Evolutionary conservation across 441 rosid genomes (phyloP), one percentile per base, ranked within the genome.

Genomic region (Omphalea diandra): DNA sequence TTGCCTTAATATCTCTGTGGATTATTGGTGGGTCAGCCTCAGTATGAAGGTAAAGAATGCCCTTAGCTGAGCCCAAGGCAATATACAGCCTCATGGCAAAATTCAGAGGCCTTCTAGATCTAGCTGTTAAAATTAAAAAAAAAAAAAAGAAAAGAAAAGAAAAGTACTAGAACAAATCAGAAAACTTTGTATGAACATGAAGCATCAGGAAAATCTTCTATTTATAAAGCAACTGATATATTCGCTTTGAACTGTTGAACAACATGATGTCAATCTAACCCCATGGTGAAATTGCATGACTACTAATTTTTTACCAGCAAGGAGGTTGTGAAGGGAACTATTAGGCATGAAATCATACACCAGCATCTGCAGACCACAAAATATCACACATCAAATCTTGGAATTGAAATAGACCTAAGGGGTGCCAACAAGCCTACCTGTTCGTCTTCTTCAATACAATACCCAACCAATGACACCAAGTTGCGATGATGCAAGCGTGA

Each of bases 1-100:
- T 89, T 66, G 98, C 94, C 79, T 90, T 93, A 77, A 93, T 88
- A 78, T 93, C 98, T 40, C 98, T 82, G 78, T 88, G 98, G 82
- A 87, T 88, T 73, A 93, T 89, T 0, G 98, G 97, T 47, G 97
- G 98, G 64, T 91, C 43, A 65, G 98, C 98, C 84, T 91, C 98
- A 7, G 93, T 84, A 76, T 93, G 98, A 62, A 93, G 98, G 85
- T 91, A 93, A 41, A 89, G 88, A 70, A 93, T 82, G 41, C 97
- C 97, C 82, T 81, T 90, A 32, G 98, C 88, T 70, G 97, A 83
- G 77, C 87, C 97, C 76, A 91, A 50, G 17, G 97, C 96, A 58
- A 85, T 73, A 40, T 80, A 82, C 68, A 90, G 50, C 82, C 97
- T 86, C 87, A 76, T 76, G 44, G 73, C 77, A 70, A 94, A 90